Base-by-base conservation (phyloP, 345 rosid genomes). In the Eucalyptus leucophloia region DNA sequence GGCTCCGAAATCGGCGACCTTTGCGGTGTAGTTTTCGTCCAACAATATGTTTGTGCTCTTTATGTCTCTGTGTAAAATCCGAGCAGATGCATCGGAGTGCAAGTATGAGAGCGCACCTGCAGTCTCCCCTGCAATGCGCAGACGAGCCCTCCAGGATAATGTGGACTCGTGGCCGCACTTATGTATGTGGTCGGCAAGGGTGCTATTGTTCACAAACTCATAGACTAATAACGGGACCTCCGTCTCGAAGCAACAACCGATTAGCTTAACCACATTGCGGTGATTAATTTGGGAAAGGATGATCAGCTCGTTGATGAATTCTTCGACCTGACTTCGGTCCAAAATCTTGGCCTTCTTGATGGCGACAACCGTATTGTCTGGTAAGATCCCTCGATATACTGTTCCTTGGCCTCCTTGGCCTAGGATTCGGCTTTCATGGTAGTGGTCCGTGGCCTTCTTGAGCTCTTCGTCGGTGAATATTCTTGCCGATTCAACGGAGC, bases 1-100 rank as follows among this genome's bases (percentile, higher is more conserved):
- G 9, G 94, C 93, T n/a, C 95, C 94, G 32, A 94, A 94, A 89
- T 94, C 94, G 0, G 95, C 90, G 5, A 93, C 93, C 69, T 93
- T 93, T 6, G 93, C 94, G 0, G 92, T 50, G 51, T 83, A 93
- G 40, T 86, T 89, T 5, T 93, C 93, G 37, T 94, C 93, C 60
- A 94, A 49, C 21, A 94, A 91, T 88, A 94, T 93, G 88, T 94
- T 94, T 4, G 92, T 87, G 26, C 92, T 88, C 87, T 94, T 93
- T 87, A 93, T 85, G 37, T 93, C 94, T 80, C 96, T 86, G 11
- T 60, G 32, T 2, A 60, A 60, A 60, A 60, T 60, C 32, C 0
- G 67, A 60, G 32, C 14, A 6, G 32, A 60, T 60, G 67, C 67
- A 60, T 60, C 32, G 8, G 7, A 60, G 67, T 60, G 32, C 67